These are phyloP conservation scores for Breynia disticha DNA, from an alignment of 441 rosid genomes.

Conservation along the genomic window DNA sequence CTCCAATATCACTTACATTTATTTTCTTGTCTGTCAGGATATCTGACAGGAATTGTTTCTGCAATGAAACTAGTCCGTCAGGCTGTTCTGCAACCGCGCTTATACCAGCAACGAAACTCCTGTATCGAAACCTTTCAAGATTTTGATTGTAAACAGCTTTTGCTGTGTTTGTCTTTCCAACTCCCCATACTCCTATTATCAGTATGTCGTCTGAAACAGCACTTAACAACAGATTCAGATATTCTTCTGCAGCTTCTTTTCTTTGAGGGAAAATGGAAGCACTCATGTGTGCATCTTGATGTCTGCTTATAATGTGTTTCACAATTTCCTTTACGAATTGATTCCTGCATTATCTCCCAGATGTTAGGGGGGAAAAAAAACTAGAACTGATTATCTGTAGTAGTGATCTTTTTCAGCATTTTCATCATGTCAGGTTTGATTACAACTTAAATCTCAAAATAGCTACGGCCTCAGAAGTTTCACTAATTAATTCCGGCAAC, in stretches of 20 bases:
- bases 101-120: background rate
- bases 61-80: background rate
- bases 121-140: background rate
- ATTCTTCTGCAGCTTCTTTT: background rate
- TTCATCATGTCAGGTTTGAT: no score
- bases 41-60: background rate
- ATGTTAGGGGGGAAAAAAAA: background rate
- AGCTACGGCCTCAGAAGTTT: no score
- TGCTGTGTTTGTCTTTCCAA: background rate
- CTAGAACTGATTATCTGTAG: background rate
- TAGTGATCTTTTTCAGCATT: no score
- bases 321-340: conserved; percentile 2
- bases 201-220: background rate
- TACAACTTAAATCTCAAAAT: no score
- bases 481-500: no score
- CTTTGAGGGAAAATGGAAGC: conserved; percentile 1
- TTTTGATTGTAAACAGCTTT: conserved; percentile 1
- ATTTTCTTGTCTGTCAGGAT: background rate
- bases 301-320: conserved; percentile 2
- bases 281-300: conserved; percentile 4
- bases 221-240: background rate
- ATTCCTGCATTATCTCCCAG: background rate
- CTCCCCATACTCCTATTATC: background rate
- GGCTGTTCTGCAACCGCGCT: background rate
- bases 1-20: background rate